Evolutionary conservation across 2,329 filamentous ascomycete genomes (phyloP).

Genomic region (Coniochaeta ligniaria): DNA sequence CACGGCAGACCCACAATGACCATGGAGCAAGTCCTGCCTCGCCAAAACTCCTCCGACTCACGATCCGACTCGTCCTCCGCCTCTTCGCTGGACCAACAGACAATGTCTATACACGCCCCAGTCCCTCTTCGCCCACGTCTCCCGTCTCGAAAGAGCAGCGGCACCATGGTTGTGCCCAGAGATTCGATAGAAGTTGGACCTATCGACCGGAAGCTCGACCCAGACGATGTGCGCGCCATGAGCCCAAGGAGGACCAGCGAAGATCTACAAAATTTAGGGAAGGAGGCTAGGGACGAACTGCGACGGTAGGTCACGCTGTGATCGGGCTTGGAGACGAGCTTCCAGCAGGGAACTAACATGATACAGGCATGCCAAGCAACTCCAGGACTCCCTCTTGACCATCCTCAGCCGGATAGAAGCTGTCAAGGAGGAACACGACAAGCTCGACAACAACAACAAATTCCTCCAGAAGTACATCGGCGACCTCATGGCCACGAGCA

Average conservation of each 20-base stretch:
- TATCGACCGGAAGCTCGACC: slow-evolving; percentile 68
- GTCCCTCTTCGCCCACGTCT: slow-evolving; percentile 57
- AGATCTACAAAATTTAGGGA: slow-evolving; percentile 80
- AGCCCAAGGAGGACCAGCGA: slow-evolving; percentile 86
- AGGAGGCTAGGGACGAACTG: slow-evolving; percentile 66
- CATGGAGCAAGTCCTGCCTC: slow-evolving; percentile 1
- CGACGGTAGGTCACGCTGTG: slow-evolving; percentile 36
- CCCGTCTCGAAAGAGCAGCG: slow-evolving; percentile 69
- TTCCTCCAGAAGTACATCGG: slow-evolving; percentile 98
- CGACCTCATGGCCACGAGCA: slow-evolving; percentile 83
- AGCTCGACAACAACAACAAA: slow-evolving; percentile 93
- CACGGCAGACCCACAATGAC: neutral
- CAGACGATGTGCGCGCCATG: slow-evolving; percentile 89
- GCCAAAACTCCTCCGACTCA: slow-evolving; percentile 13
- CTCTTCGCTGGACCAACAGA: slow-evolving; percentile 20
- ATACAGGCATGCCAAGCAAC: slow-evolving; percentile 71
- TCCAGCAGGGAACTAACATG: neutral
- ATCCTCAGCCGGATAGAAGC: slow-evolving; percentile 92
- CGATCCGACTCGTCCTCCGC: slow-evolving; percentile 26
- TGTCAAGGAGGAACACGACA: slow-evolving; percentile 90
- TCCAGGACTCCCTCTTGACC: slow-evolving; percentile 83
- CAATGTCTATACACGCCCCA: slow-evolving; percentile 39
- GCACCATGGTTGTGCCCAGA: slow-evolving; percentile 74
- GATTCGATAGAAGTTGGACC: slow-evolving; percentile 67
- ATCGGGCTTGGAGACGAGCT: too few relatives aligned